phyloP scores from a whole-genome alignment of 495 filamentous ascomycete genomes.

The Penicillium roqueforti region DNA sequence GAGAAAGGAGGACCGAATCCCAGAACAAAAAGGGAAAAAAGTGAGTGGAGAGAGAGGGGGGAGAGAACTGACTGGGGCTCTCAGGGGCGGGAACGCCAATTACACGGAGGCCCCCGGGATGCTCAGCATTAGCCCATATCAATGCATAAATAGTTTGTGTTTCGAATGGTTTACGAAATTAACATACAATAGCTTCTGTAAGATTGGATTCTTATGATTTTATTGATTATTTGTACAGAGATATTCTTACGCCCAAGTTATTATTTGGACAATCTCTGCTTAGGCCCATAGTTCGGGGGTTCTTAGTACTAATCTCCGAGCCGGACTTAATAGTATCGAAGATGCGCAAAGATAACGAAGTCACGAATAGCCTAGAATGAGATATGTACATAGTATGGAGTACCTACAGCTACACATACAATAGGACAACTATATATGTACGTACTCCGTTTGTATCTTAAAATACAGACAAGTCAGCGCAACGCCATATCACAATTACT shows the following conservation, averaged over 20 bases:
- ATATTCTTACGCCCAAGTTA: too few species aligned
- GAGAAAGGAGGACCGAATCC: slow-evolving; percentile 3
- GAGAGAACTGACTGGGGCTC: slow-evolving; percentile 19
- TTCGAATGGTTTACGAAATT: not conserved
- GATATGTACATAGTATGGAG: too few species aligned
- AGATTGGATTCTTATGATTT: not conserved
- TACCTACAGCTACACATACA: too few species aligned
- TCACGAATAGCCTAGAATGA: too few species aligned
- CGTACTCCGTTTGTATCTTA: too few species aligned
- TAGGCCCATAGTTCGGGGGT: not conserved
- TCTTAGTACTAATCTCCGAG: not conserved
- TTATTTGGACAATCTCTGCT: too few species aligned
- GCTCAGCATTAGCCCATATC: not conserved
- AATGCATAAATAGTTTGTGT: not conserved
- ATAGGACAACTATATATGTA: too few species aligned
- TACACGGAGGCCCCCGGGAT: slow-evolving; percentile 5
- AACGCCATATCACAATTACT: not conserved
- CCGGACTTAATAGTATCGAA: not conserved
- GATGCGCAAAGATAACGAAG: too few species aligned
- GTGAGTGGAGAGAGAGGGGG: slow-evolving; percentile 17
- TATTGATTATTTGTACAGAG: not conserved
- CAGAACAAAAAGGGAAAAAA: slow-evolving; percentile 11
- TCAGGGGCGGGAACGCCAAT: slow-evolving; percentile 29
- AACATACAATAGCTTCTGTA: not conserved
- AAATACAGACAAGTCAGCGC: not conserved